Conservation (phyloP, 768 basidiomycete species). For the Polyporus arcularius region DNA sequence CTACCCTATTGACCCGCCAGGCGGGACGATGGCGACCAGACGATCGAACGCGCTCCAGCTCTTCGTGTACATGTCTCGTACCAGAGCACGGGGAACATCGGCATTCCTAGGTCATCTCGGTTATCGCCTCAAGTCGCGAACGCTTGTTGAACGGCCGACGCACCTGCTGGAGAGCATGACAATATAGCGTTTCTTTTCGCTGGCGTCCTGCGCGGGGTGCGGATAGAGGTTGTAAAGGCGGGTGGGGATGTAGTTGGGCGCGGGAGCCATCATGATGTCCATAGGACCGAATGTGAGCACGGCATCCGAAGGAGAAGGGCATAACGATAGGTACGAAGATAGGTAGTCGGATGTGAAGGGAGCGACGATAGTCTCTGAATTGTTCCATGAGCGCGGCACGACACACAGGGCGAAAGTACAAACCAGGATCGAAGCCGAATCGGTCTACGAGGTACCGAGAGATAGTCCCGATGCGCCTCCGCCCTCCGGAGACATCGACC, state of each 20-base stretch:
- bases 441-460: conserved; percentile 78
- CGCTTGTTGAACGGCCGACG: conserved; percentile 3
- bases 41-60: conserved; percentile 92
- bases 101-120: conserved; percentile 56
- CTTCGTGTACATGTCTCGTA: conserved; percentile 90
- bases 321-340: conserved; percentile 74
- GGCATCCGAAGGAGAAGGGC: conserved; percentile 70
- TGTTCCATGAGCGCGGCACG: background rate
- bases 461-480: conserved; percentile 62
- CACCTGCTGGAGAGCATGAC: conserved; percentile 72
- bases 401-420: conserved; percentile 6
- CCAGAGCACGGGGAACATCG: conserved; percentile 80
- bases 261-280: conserved; percentile 75
- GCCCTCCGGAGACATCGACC: conserved; percentile 68
- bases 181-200: conserved; percentile 74
- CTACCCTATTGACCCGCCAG: conserved; percentile 86
- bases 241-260: conserved; percentile 73
- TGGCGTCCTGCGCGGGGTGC: conserved; percentile 78
- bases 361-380: conserved; percentile 65
- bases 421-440: conserved; percentile 79
- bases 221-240: conserved; percentile 75
- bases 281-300: conserved; percentile 81
- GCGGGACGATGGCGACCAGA: conserved; percentile 86
- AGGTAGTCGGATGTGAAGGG: conserved; percentile 80
- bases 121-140: background rate